Base-by-base conservation (phyloP, 2,329 filamentous ascomycete genomes). In the Leptosphaerulina australis region DNA sequence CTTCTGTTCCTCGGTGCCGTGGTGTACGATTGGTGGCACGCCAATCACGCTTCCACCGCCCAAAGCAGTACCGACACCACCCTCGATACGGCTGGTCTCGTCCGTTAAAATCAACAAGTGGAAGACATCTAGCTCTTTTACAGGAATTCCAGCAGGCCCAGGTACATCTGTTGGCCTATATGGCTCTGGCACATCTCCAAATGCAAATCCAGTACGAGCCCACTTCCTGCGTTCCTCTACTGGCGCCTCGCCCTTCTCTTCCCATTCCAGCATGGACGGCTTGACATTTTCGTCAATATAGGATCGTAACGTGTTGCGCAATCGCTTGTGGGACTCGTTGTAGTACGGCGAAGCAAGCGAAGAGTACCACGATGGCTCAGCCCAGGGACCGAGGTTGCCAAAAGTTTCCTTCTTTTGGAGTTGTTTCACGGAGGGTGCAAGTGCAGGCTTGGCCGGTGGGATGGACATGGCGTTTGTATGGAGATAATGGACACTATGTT, bases 241-340 rank as follows among this genome's bases (percentile, higher is more conserved):
- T 2, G 79, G 79, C 3, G 76, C 77, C 64, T 70, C 72, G 31
- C 77, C 77, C 17, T 68, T 66, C 44, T 72, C 75, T 56, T 88
- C 86, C 85, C 86, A 88, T 29, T 87, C 82, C 24, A 84, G 77
- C 3, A 81, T 80, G 55, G 80, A 76, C 0, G 84, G 84, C 2
- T 81, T 72, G 34, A 88, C 76, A 28, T 84, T 72, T 2, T 77
- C 75, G 50, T 88, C 80, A 37, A 88, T 74, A 53, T 87, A 88
- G 18, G 76, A 63, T 29, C 86, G 80, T 0, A 87, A 72, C 4
- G 74, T 76, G 28, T 81, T 75, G 41, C 83, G 82, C 1, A 88
- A 76, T n/a, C 70, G 73, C 24, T 79, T 78, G 64, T 88, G 86
- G 2, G 81, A 81, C 11, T 80, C 76, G 21, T 79, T 85, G 75